Percentiles rank a stretch among this genome's conserved stretches.
These are phyloP conservation scores for Suillus tomentosus DNA, from an alignment of 768 basidiomycete genomes.

Conservation along the genomic window DNA sequence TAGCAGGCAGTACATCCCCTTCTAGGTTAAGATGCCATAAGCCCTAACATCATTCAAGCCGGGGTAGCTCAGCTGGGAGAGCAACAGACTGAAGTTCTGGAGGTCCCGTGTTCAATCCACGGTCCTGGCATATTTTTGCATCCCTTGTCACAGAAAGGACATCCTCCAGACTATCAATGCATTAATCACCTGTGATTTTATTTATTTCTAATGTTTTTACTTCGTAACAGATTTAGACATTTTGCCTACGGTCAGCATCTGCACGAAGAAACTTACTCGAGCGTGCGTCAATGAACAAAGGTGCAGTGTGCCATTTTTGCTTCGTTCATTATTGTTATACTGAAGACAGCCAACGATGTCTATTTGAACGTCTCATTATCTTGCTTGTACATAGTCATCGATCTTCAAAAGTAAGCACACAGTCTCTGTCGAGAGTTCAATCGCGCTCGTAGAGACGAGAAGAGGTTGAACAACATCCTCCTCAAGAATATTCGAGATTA, in stretches of 20 bases:
- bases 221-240: neutral
- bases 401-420: conserved; percentile 96
- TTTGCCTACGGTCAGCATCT: neutral
- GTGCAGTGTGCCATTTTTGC: neutral
- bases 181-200: neutral
- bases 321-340: neutral
- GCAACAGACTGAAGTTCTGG: conserved; percentile 72
- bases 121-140: conserved; percentile 60
- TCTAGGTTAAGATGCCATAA: neutral
- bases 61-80: conserved; percentile 78
- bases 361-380: conserved; percentile 39
- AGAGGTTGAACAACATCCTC: conserved; percentile 98
- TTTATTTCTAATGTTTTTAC: neutral
- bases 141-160: neutral
- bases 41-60: conserved; percentile 28
- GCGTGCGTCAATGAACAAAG: neutral
- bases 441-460: conserved; percentile 91
- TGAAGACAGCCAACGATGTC: neutral
- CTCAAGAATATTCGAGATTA: conserved; percentile 96
- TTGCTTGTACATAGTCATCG: conserved; percentile 87
- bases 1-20: neutral
- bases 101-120: conserved; percentile 82
- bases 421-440: conserved; percentile 95
- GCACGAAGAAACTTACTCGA: neutral
- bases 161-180: neutral